Evolutionary conservation across 225 moss, liverwort and hornwort species (phyloP).

Genomic region (Rhytidiadelphus loreus): DNA sequence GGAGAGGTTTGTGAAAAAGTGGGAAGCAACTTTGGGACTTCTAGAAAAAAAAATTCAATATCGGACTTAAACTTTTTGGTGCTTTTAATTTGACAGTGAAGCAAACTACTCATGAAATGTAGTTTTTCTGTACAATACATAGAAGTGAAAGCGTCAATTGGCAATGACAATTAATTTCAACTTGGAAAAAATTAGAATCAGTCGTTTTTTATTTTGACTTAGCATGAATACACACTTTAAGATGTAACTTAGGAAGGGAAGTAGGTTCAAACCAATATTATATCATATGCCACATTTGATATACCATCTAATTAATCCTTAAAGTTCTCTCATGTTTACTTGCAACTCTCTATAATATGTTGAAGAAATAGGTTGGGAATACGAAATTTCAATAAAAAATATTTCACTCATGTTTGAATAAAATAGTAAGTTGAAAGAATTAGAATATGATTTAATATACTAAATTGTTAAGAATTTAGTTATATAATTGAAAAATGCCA

Average conservation of each 20-base stretch:
- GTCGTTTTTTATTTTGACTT: too few relatives aligned
- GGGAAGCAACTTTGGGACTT: accelerated
- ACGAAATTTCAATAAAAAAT: too few relatives aligned
- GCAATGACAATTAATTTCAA: not conserved
- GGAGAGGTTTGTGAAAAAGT: not conserved
- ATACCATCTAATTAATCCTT: not conserved
- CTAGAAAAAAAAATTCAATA: accelerated
- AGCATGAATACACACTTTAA: accelerated
- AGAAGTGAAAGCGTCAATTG: not conserved
- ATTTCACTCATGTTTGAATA: too few relatives aligned
- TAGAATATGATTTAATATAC: too few relatives aligned
- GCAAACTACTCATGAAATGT: not conserved
- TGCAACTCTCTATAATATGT: too few relatives aligned
- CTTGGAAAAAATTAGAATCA: not conserved
- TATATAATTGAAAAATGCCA: too few relatives aligned
- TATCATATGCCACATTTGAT: not conserved
- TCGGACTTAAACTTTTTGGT: not conserved
- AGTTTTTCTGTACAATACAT: accelerated
- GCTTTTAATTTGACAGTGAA: not conserved
- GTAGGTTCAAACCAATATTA: not conserved
- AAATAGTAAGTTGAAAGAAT: too few relatives aligned
- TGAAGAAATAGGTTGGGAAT: too few relatives aligned
- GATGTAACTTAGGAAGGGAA: not conserved
- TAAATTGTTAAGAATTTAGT: too few relatives aligned
- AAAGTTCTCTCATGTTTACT: not conserved